Percentiles rank a stretch among this genome's conserved stretches.
Conservation (phyloP, 768 basidiomycete genomes). For the Lactifluus subvellereus region DNA sequence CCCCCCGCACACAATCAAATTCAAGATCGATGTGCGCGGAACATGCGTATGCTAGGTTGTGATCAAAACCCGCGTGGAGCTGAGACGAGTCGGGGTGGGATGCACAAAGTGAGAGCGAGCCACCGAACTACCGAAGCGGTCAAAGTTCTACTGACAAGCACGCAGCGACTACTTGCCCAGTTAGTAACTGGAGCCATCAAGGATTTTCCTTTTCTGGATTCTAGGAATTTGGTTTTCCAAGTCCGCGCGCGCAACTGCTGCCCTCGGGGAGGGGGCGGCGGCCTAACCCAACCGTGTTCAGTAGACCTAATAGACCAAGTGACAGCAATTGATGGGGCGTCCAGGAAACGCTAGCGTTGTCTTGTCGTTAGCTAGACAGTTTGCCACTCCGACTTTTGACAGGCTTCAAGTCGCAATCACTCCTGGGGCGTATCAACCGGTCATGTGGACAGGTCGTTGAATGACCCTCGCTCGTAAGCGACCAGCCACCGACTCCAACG, state of each 20-base stretch:
- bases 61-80: not conserved
- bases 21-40: not conserved
- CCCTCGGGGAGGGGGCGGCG: not conserved
- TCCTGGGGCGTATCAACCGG: not conserved
- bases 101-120: not conserved
- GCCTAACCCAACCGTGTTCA: not conserved
- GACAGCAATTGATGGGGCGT: not conserved
- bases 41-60: not conserved
- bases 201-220: not conserved
- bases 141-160: too few relatives aligned
- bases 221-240: not conserved
- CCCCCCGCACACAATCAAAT: too few relatives aligned
- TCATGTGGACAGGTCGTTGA: not conserved
- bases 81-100: not conserved
- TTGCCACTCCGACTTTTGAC: not conserved
- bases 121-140: not conserved
- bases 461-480: not conserved
- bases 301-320: not conserved
- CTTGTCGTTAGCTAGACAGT: not conserved
- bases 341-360: not conserved
- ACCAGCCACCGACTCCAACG: not conserved
- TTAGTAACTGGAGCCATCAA: not conserved
- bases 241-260: not conserved
- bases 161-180: too few relatives aligned
- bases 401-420: not conserved